Percentiles rank a stretch among this genome's conserved stretches.
Conservation (phyloP, 2,329 filamentous ascomycete species). For the Trichoderma koningii region DNA sequence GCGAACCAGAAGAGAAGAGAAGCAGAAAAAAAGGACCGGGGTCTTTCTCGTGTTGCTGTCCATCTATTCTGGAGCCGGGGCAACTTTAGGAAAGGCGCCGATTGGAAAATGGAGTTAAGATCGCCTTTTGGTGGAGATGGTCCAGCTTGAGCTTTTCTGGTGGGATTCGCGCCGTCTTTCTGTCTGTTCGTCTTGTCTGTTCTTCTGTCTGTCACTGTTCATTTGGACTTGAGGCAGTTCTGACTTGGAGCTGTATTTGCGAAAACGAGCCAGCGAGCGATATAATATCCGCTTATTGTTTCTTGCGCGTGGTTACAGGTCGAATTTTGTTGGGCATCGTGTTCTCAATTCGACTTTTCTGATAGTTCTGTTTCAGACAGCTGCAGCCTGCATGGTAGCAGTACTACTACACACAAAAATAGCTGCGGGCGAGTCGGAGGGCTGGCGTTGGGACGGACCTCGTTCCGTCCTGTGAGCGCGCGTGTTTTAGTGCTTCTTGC, state of each 20-base stretch:
- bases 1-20: not conserved
- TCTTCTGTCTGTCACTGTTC: too few species aligned
- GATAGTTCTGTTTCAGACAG: too few species aligned
- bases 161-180: conserved; percentile 7
- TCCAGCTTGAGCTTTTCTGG: conserved; percentile 6
- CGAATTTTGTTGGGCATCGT: too few species aligned
- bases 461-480: not conserved
- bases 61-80: conserved; percentile 10
- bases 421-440: not conserved
- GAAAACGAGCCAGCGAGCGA: not conserved
- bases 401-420: not conserved
- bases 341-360: too few species aligned
- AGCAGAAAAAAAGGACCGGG: not conserved
- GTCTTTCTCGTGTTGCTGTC: not conserved
- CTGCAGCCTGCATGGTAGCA: not conserved
- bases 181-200: not conserved
- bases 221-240: not conserved
- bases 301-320: not conserved
- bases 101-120: conserved; percentile 39
- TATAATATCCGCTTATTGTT: not conserved
- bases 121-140: conserved; percentile 31
- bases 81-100: conserved; percentile 36
- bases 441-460: not conserved
- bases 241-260: not conserved
- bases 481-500: not conserved